Conservation (phyloP, 495 filamentous ascomycete genomes). For the Patellaria atrata region DNA sequence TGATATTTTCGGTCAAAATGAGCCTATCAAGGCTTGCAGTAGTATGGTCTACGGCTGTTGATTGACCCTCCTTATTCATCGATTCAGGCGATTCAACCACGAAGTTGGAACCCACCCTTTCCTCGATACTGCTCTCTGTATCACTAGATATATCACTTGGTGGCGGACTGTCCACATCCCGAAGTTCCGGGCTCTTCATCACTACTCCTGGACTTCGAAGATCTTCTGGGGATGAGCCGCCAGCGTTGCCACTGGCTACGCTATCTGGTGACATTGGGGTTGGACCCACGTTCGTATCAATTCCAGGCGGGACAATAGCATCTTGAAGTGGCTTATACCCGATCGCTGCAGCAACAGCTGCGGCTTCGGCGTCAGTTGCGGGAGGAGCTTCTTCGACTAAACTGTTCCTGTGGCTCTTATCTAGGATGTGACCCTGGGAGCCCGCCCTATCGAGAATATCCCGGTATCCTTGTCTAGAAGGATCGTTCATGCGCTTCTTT, state of each 20-base stretch:
- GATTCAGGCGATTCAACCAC: no score
- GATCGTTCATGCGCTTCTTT: slow-evolving; percentile 69
- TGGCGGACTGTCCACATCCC: slow-evolving; percentile 23
- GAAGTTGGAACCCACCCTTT: no score
- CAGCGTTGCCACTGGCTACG: neutral
- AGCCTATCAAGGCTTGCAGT: no score
- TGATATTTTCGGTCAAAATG: no score
- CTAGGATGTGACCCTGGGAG: slow-evolving; percentile 18
- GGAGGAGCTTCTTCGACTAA: slow-evolving; percentile 6
- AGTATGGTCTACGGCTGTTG: no score
- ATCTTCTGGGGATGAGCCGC: slow-evolving; percentile 5
- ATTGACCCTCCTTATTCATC: no score
- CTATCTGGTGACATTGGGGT: neutral
- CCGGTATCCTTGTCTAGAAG: slow-evolving; percentile 62
- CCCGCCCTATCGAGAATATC: slow-evolving; percentile 55
- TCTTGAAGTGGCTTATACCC: slow-evolving; percentile 13
- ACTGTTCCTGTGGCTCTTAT: slow-evolving; percentile 10
- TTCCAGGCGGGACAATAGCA: slow-evolving; percentile 2
- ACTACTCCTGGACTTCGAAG: slow-evolving; percentile 16
- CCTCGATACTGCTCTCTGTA: no score
- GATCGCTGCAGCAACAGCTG: slow-evolving; percentile 25
- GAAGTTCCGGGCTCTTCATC: slow-evolving; percentile 25
- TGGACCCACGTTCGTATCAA: slow-evolving; percentile 3
- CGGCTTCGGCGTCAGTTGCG: slow-evolving; percentile 21
- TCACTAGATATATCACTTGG: slow-evolving; percentile 14